phyloP scores from a whole-genome alignment of 345 rosid genomes.

The Pistacia vera region DNA sequence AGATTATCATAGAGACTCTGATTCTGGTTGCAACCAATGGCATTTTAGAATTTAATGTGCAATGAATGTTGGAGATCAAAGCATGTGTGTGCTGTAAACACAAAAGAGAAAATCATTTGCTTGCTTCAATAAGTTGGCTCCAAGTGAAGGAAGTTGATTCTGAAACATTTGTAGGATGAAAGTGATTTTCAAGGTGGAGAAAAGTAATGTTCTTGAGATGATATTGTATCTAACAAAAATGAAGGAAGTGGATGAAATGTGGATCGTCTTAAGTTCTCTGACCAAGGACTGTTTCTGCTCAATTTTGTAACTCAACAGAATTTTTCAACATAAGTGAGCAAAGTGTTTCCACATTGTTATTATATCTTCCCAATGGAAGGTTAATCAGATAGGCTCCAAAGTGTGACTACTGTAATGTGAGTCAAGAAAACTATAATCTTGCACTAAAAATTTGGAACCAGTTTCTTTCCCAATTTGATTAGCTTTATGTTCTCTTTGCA shows the following conservation, averaged over 20 bases:
- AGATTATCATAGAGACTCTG: not conserved
- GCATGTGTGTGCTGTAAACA: not conserved
- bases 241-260: not conserved
- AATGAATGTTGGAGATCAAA: not conserved
- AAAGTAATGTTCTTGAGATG: not conserved
- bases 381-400: too few relatives aligned
- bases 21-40: not conserved
- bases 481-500: not conserved
- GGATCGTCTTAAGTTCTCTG: too few relatives aligned
- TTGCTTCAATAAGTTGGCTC: not conserved
- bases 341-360: too few relatives aligned
- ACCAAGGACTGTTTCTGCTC: too few relatives aligned
- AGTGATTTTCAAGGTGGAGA: not conserved
- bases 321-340: not conserved
- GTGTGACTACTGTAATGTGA: not conserved
- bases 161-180: not conserved
- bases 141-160: not conserved
- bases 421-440: not conserved
- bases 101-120: not conserved
- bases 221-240: not conserved
- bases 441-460: not conserved
- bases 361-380: too few relatives aligned
- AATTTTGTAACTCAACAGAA: not conserved
- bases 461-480: not conserved
- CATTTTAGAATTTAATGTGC: constrained; percentile 2